Evolutionary conservation across 2,329 filamentous ascomycete genomes (phyloP).

Genomic region (Parastagonospora avenae): DNA sequence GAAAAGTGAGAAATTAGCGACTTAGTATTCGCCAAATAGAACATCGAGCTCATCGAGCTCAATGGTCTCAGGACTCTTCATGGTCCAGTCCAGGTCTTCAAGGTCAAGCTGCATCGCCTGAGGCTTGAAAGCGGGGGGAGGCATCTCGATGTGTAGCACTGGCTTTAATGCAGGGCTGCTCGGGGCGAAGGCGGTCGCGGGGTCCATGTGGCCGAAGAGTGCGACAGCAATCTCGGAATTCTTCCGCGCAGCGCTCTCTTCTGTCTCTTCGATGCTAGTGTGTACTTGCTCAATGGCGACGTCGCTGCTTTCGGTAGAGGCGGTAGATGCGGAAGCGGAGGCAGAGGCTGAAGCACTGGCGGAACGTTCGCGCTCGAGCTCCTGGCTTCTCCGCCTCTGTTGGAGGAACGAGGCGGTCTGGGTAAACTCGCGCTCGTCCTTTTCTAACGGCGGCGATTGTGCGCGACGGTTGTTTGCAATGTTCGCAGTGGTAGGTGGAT

Average conservation of each 20-base stretch:
- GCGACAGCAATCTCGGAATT: conserved; percentile 56
- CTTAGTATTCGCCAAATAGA: conserved; percentile 75
- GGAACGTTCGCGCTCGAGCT: conserved; percentile 48
- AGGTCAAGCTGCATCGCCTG: conserved; percentile 39
- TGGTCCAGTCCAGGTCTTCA: conserved; percentile 42
- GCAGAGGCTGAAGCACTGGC: conserved; percentile 43
- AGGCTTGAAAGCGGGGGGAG: conserved; percentile 36
- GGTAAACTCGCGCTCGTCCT: conserved; percentile 95
- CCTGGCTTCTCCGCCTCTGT: conserved; percentile 56
- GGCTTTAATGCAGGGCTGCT: conserved; percentile 56
- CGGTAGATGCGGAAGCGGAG: conserved; percentile 40
- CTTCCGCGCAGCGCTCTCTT: conserved; percentile 56
- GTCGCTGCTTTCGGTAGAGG: conserved; percentile 34
- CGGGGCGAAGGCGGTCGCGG: conserved; percentile 40
- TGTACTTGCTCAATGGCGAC: conserved; percentile 45
- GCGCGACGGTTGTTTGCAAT: conserved; percentile 68
- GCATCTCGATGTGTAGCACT: conserved; percentile 40
- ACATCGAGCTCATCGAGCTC: conserved; percentile 93
- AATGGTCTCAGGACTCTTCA: conserved; percentile 81
- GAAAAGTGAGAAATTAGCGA: not conserved
- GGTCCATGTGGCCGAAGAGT: conserved; percentile 55
- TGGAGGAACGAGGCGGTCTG: conserved; percentile 88
- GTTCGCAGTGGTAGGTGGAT: conserved; percentile 48
- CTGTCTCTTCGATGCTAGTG: conserved; percentile 50
- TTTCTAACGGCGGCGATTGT: conserved; percentile 87